Evolutionary conservation across 2,329 filamentous ascomycete species (phyloP), one percentile per base, ranked within the genome.

Genomic region (Stachybotrys chartarum): DNA sequence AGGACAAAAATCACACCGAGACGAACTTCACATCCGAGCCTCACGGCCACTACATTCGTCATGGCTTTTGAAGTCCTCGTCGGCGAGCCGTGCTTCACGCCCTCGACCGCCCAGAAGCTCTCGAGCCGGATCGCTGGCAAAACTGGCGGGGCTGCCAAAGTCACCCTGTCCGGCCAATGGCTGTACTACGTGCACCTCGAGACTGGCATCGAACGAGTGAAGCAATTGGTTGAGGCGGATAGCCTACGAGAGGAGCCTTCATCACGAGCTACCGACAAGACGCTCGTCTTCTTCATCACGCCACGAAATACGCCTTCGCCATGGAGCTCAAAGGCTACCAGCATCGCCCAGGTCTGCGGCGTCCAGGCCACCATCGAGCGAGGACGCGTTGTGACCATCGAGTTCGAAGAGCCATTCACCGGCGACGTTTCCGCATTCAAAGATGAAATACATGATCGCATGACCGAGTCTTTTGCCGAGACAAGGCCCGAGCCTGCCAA

Each of bases 251-350:
- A 66, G 35, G 57, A 63, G 42, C 48, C 61, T 42, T 57, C 64
- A 30, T 58, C 70, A 16, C 63, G 65, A 45, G 64, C 60, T 45
- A 65, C 66, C 58, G 78, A 82, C 54, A 70, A 77, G 56, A 76
- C 78, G 48, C 73, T 79, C 51, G 77, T 86, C 59, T 81, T 89
- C 68, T 90, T 91, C 68, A 80, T 96, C 56, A 85, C 82, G 50
- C 93, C 93, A 18, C 84, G 93, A 61, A 88, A 89, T 64, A 92
- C 96, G 32, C 50, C 50, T 62, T 97, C 92, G 46, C 94, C 94
- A 68, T 99, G 94, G 94, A 97, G 91, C 73, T 96, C 92, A 55
- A 92, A 97, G 72, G 93, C 92, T 31, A 96, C 93, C 50, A 93
- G 86, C 69, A 97, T 97, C 70, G 88, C 93, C 54, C 86, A 94